Evolutionary conservation across 495 filamentous ascomycete genomes (phyloP).

Genomic region (Rhizodiscina lignyota): DNA sequence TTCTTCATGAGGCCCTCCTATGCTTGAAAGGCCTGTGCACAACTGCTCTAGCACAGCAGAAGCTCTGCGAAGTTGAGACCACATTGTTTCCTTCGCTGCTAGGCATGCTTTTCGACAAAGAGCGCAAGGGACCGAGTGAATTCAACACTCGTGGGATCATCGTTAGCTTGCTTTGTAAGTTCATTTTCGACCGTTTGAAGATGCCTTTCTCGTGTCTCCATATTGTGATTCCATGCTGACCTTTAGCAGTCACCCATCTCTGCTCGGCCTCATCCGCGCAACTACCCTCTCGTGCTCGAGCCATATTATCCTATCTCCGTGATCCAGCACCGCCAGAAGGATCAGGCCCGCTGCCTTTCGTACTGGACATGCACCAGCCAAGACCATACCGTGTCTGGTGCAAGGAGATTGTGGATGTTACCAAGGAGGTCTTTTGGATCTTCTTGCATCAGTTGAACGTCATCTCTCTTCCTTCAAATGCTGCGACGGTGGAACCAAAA

Average conservation of each 20-base stretch:
- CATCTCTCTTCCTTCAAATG: slow-evolving; percentile 35
- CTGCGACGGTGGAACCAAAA: slow-evolving; percentile 1
- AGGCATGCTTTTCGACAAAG: slow-evolving; percentile 83
- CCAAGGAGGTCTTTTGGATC: slow-evolving; percentile 99
- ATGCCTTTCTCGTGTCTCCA: neutral
- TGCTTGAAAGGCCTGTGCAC: slow-evolving; percentile 94
- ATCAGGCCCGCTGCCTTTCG: slow-evolving; percentile 64
- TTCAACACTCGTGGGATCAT: slow-evolving; percentile 85
- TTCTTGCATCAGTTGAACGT: slow-evolving; percentile 90
- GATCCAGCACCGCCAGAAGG: slow-evolving; percentile 66
- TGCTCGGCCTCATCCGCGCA: slow-evolving; percentile 36
- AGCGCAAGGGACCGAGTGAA: slow-evolving; percentile 92
- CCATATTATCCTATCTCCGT: slow-evolving; percentile 59
- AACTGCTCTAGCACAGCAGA: slow-evolving; percentile 63
- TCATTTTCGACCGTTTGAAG: neutral
- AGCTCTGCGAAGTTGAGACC: slow-evolving; percentile 61
- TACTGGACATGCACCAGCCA: slow-evolving; percentile 70
- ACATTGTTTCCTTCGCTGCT: slow-evolving; percentile 77
- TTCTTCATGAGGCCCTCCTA: slow-evolving; percentile 81
- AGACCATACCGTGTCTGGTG: slow-evolving; percentile 88
- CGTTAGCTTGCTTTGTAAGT: slow-evolving; percentile 51
- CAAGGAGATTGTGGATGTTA: slow-evolving; percentile 79
- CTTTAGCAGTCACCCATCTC: slow-evolving; percentile 48
- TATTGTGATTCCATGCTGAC: slow-evolving; percentile 2
- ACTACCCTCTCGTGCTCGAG: slow-evolving; percentile 42